Evolutionary conservation across 2,329 filamentous ascomycete species (phyloP), one percentile per base, ranked within the genome.

Genomic region (Trichoderma pleuroti): DNA sequence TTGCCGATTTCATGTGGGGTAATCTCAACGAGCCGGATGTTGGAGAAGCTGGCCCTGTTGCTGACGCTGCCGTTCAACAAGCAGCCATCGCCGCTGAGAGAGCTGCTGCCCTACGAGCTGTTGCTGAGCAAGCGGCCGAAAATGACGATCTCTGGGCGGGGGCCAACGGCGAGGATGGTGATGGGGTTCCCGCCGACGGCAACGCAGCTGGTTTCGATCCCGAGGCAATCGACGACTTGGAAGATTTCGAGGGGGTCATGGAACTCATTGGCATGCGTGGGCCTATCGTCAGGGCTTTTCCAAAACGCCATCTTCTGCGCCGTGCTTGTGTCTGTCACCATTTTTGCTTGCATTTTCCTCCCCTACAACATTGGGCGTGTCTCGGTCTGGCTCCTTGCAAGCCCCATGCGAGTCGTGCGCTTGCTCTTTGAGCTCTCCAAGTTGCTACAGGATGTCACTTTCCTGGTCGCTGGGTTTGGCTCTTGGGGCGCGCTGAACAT

Each of bases 221-320:
- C 68, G 91, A 93, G 74, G 91, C 90, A 11, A 87, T 93, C 54
- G 92, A 94, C 56, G 92, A 98, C 74, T 92, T 92, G 11, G 96
- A 99, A 81, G 96, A 99, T 77, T 89, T 99, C 18, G 96, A 99
- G 78, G 96, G 96, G 0, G 93, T 99, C 66, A 90, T 99, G 84
- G 96, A 99, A 79, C 88, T 99, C 18, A 92, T 99, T 71, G 96
- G 96, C 46, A 97, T 99, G 92, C 93, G 97, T 77, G 96, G 96
- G 0, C 96, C 96, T 0, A 86, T 99, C 4, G 91, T n/a, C 92
- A 16, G 94, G 93, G 3, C 86, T 99, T 7, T 90, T 98, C 74
- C 96, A 99, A 77, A 99, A 99, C 75, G 94, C 93, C 69, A 90
- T 98, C 18, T 99, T 99, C 80, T 97, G 95, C 78, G 91, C 92